phyloP scores from a whole-genome alignment of 257 asterid species.

The Solanum sejunctum region DNA sequence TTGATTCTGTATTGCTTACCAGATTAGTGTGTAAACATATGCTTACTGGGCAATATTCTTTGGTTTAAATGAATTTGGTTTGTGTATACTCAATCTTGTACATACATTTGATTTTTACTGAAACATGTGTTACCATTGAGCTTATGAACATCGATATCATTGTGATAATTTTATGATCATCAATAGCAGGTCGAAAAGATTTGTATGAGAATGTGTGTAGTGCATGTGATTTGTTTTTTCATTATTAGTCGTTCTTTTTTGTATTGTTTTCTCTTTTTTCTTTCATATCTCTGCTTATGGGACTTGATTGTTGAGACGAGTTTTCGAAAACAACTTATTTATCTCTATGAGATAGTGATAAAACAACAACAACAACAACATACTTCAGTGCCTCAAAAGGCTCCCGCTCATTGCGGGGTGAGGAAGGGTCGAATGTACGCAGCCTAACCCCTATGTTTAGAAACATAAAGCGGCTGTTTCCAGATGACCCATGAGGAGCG shows the following conservation, averaged over 20 bases:
- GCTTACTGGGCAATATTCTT: slow-evolving; percentile 2
- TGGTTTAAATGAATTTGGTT: background rate
- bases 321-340: fast-evolving
- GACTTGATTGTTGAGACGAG: too few relatives aligned
- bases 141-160: background rate
- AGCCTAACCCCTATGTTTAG: too few relatives aligned
- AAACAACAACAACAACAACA: too few relatives aligned
- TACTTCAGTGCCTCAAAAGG: too few relatives aligned
- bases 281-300: too few relatives aligned
- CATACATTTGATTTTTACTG: background rate
- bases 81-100: background rate
- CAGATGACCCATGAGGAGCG: too few relatives aligned
- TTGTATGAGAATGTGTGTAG: background rate
- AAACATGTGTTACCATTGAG: background rate
- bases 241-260: too few relatives aligned
- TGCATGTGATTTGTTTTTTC: background rate
- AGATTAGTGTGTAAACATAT: background rate
- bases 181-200: background rate
- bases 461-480: too few relatives aligned
- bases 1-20: background rate
- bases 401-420: too few relatives aligned
- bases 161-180: background rate
- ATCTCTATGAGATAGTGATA: too few relatives aligned
- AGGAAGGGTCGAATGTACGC: too few relatives aligned
- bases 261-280: too few relatives aligned